Evolutionary conservation across 805 yeast genomes (phyloP).

Genomic region (Metschnikowia borealis): DNA sequence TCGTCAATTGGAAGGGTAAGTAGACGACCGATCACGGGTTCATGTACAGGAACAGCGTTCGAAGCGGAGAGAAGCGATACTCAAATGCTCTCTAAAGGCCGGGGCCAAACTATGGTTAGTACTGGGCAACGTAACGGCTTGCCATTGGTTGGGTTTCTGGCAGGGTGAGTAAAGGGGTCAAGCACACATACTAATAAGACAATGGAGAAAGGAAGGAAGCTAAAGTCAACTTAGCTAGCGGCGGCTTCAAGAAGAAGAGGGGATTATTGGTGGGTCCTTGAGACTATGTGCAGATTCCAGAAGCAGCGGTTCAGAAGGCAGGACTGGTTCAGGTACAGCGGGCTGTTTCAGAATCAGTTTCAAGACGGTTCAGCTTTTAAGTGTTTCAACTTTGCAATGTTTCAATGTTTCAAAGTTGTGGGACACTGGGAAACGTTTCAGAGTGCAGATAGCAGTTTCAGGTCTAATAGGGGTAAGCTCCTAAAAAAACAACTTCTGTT

Average conservation of each 20-base stretch:
- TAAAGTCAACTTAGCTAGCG: constrained; percentile 1
- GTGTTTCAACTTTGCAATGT: too few relatives aligned
- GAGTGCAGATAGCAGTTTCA: too few relatives aligned
- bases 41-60: background rate
- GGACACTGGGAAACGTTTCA: too few relatives aligned
- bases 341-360: too few relatives aligned
- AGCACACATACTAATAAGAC: constrained; percentile 3
- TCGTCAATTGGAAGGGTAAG: too few relatives aligned
- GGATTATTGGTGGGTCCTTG: background rate
- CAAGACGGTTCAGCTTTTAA: too few relatives aligned
- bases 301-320: too few relatives aligned
- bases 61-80: constrained; percentile 14
- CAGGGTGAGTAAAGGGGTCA: background rate
- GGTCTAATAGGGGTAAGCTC: too few relatives aligned
- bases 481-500: too few relatives aligned
- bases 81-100: constrained; percentile 17
- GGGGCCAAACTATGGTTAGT: constrained; percentile 1
- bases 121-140: background rate
- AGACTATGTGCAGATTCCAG: background rate
- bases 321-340: too few relatives aligned
- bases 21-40: background rate
- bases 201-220: constrained; percentile 1
- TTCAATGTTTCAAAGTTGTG: too few relatives aligned
- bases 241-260: background rate
- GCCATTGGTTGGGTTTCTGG: background rate